Evolutionary conservation across 495 filamentous ascomycete genomes (phyloP).

Genomic region (Penicillium fimorum): DNA sequence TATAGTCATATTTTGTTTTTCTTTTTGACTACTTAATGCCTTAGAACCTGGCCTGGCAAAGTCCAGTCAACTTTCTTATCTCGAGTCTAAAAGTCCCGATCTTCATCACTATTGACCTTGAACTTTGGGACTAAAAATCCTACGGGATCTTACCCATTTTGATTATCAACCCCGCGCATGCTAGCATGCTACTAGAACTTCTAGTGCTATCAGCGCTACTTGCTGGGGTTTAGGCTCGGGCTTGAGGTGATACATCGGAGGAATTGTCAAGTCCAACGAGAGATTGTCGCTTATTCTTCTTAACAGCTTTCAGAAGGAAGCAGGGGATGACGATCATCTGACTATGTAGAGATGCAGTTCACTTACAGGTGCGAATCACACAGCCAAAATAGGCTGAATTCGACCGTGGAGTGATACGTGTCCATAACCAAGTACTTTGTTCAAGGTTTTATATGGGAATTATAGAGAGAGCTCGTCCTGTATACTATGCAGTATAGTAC

Average conservation of each 20-base stretch:
- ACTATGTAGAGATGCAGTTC: neutral
- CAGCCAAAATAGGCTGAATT: slow-evolving; percentile 10
- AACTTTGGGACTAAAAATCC: neutral
- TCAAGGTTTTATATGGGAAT: neutral
- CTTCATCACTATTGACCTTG: neutral
- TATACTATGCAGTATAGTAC: slow-evolving; percentile 3
- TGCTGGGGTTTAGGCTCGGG: neutral
- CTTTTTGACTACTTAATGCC: neutral
- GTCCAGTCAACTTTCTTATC: neutral
- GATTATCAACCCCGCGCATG: slow-evolving; percentile 11
- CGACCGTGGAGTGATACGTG: neutral
- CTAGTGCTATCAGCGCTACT: neutral
- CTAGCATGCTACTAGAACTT: neutral
- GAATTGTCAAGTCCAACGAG: slow-evolving; percentile 5
- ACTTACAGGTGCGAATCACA: slow-evolving; percentile 3
- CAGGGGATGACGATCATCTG: slow-evolving; percentile 9
- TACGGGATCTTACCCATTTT: neutral
- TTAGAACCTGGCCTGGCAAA: neutral
- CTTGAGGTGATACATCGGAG: neutral
- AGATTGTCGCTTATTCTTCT: neutral
- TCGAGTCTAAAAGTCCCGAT: neutral
- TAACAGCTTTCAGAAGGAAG: slow-evolving; percentile 1
- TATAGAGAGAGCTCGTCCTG: slow-evolving; percentile 10
- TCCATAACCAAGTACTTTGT: neutral
- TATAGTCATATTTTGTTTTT: slow-evolving; percentile 2